Base-by-base conservation (phyloP, 2,329 filamentous ascomycete genomes). In the Aspergillus awamori region DNA sequence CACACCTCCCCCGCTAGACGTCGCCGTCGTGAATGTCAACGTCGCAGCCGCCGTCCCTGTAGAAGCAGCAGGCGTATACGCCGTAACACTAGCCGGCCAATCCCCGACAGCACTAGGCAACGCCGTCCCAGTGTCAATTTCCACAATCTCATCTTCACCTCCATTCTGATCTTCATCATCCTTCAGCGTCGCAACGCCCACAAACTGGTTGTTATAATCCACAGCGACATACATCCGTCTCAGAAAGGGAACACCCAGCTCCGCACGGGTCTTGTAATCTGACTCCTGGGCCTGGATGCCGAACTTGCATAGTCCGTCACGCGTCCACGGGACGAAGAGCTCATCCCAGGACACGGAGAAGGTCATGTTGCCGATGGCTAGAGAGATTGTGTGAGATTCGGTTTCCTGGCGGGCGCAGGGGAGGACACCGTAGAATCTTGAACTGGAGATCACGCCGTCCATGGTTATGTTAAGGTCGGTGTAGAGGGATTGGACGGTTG, bases 191-290 rank as follows among this genome's bases (percentile, higher is more conserved):
- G 57, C 57, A 11, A 59, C 20, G 8, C 57, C 57, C 11, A 53
- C 28, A 51, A 59, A 54, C 41, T 48, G 54, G 20, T 51, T 49
- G 8, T 59, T 54, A 13, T 59, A 55, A 51, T 59, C 57, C 5
- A 59, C 39, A 15, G 57, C 51, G 8, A 59, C 22, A 30, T 59
- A 59, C 30, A 59, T 17, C n/a, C 53, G 17, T 15, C 48, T 41
- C 38, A 59, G 7, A 17, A 59, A 20, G 3, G 49, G 39, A 5
- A 43, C 39, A 20, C 39, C 39, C 8, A 43, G 8, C 17, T 43
- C 33, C 11, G 33, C 33, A 36, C 13, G 33, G 0, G 33, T 13
- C 5, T 6, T 36, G 39, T 43, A 17, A 43, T 43, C 8, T 1
- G 33, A 36, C 4, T 36, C 33, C 11, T 36, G 33, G 11, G 33